These are phyloP conservation scores for Macaranga tanarius DNA, from an alignment of 441 rosid species.

Conservation along the genomic window DNA sequence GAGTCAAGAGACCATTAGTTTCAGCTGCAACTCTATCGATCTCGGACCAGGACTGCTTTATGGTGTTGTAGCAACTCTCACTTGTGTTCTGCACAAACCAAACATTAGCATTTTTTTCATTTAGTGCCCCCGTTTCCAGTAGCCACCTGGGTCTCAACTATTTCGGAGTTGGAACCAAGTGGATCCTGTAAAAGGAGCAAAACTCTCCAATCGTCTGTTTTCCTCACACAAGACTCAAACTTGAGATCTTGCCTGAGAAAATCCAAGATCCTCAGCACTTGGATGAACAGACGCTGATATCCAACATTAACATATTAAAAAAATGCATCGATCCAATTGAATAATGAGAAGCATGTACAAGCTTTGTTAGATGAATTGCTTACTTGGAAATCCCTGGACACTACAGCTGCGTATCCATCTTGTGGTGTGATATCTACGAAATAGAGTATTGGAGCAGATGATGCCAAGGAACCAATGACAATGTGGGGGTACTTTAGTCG, in stretches of 20 bases:
- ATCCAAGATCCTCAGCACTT: too few species aligned
- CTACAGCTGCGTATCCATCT: conserved; percentile 39
- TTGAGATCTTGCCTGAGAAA: too few species aligned
- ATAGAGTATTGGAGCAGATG: conserved; percentile 68
- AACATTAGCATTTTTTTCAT: not conserved
- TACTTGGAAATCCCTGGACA: conserved; percentile 53
- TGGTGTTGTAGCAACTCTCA: conserved; percentile 28
- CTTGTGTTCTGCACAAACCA: conserved; percentile 20
- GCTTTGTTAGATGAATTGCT: not conserved
- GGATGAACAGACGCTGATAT: too few species aligned
- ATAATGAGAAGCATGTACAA: not conserved
- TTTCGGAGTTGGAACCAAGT: too few species aligned
- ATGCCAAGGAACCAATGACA: conserved; percentile 57
- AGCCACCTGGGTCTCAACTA: too few species aligned
- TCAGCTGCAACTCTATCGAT: conserved; percentile 21
- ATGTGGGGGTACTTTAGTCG: conserved; percentile 29
- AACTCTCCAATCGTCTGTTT: conserved; percentile 40
- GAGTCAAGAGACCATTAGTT: conserved; percentile 15
- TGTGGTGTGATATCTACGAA: conserved; percentile 46
- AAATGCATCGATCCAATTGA: conserved; percentile 20
- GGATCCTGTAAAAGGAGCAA: too few species aligned
- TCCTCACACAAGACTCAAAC: conserved; percentile 49
- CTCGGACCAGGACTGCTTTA: conserved; percentile 25
- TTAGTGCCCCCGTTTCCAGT: too few species aligned
- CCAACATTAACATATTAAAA: too few species aligned